These are phyloP conservation scores for Narthecium ossifragum DNA, from an alignment of 106 monocot genomes.

Conservation along the genomic window DNA sequence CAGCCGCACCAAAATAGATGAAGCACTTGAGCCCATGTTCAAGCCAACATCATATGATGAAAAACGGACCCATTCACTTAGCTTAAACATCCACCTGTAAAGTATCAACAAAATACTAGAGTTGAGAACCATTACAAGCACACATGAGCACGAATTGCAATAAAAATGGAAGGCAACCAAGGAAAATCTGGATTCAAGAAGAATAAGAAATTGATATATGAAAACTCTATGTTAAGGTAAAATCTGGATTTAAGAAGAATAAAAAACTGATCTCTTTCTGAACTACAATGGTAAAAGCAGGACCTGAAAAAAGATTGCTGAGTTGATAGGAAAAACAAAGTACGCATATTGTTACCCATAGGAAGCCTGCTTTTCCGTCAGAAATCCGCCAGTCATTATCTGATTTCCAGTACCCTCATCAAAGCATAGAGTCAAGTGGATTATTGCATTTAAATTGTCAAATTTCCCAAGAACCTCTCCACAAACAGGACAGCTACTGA, in stretches of 20 bases:
- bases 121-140: too few species aligned
- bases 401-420: constrained; percentile 99
- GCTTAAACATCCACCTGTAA: constrained; percentile 89
- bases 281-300: too few species aligned
- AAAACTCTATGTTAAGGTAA: too few species aligned
- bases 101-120: background rate
- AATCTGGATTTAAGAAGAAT: too few species aligned
- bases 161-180: too few species aligned
- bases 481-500: constrained; percentile 94
- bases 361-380: constrained; percentile 92
- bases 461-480: constrained; percentile 80
- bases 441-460: constrained; percentile 77
- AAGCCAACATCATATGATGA: constrained; percentile 79
- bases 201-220: too few species aligned
- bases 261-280: too few species aligned
- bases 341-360: constrained; percentile 86
- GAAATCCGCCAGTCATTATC: constrained; percentile 94
- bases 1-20: constrained; percentile 76
- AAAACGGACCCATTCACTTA: constrained; percentile 87
- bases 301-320: too few species aligned
- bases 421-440: constrained; percentile 93
- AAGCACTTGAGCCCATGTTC: constrained; percentile 71
- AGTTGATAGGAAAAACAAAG: too few species aligned
- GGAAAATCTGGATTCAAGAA: too few species aligned
- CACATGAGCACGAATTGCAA: too few species aligned